Evolutionary conservation across 805 yeast species (phyloP), one percentile per base, ranked within the genome.

Genomic region (Jamesozyma hellenica): DNA sequence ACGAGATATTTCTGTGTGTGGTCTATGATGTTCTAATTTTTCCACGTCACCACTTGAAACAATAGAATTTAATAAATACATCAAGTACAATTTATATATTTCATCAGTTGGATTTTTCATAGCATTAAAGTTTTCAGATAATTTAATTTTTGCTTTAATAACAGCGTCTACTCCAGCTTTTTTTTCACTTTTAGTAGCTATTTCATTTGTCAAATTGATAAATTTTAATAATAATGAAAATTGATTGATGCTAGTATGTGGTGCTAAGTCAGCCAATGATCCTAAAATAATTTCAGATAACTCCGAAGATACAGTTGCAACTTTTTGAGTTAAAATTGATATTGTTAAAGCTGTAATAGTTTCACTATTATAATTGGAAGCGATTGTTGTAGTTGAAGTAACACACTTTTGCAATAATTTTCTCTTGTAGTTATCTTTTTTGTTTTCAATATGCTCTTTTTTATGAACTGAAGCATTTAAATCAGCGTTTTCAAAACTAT

Each of bases 31-130:
- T 42, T 81, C 92, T 34, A 74, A 72, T 29, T 65, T 73, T 48
- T 75, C 82, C 17, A 77, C 82, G 48, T 87, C 95, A 35, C 96
- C 97, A 49, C 78, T 77, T 27, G 80, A 67, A 31, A 85, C 72
- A 39, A 86, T 79, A 1, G 74, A 69, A 19, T 72, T 72, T 43
- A 92, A 66, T 16, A 87, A 60, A 44, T 83, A 88, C 28, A 67
- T 67, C 44, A 92, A 62, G 50, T 80, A 84, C 5, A 72, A 61
- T 3, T 56, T 64, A 60, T 67, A 80, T 11, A 76, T 75, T 39
- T 71, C 64, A 8, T 60, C 52, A 9, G 55, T 43, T 5, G 47
- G 45, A 19, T 59, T 38, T 2, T 41, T 44, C 7, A 17, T 11
- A 4, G 45, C 45, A 3, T 64, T 42, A 39, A 70, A 51, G 2